Base-by-base conservation (phyloP, 805 yeast genomes). In the Wickerhamomyces bovis region DNA sequence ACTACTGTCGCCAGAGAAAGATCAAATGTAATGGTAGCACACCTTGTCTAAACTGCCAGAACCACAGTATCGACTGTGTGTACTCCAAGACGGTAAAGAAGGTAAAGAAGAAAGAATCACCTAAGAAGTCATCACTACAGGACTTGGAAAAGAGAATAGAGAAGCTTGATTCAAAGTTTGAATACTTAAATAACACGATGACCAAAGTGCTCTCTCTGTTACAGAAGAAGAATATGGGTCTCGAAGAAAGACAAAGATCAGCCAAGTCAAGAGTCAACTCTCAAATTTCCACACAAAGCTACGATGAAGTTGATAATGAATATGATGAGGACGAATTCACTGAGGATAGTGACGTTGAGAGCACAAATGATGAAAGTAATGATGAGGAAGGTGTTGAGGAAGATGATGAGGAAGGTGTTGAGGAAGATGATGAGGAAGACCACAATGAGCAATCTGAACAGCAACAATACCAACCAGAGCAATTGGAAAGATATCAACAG, bases 41-140 rank as follows among this genome's bases (percentile, higher is more conserved):
- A 2, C 61, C 92, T 1, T 86, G 94, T 63, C 76, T 83, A 23
- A 90, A 85, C 60, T 89, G 96, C 61, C 83, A 95, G 3, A 95
- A 83, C 3, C 90, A 89, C 64, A 76, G 82, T 21, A 86, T 85
- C 61, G 84, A 78, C 39, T 89, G 97, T 64, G 79, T 90, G 0
- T 89, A 89, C 64, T 55, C 63, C 4, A 53, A 58, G 46, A 52
- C 58, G 2, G 42, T 53, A 9, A 51, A 53, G 38, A 56, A 51
- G 46, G 31, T 7, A 4, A 59, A 54, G 50, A 58, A 52, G 47
- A 48, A 46, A 16, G 41, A 30, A 20, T 41, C 43, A n/a, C 39
- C 39, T 0, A 58, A 53, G 52, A 59, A 56, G 41, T 45, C 53
- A 19, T 51, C 59, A 4, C 26, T 58, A 16, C 55, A 53, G 31